phyloP scores from a whole-genome alignment of 2,329 filamentous ascomycete species.

The Venturia nashicola region DNA sequence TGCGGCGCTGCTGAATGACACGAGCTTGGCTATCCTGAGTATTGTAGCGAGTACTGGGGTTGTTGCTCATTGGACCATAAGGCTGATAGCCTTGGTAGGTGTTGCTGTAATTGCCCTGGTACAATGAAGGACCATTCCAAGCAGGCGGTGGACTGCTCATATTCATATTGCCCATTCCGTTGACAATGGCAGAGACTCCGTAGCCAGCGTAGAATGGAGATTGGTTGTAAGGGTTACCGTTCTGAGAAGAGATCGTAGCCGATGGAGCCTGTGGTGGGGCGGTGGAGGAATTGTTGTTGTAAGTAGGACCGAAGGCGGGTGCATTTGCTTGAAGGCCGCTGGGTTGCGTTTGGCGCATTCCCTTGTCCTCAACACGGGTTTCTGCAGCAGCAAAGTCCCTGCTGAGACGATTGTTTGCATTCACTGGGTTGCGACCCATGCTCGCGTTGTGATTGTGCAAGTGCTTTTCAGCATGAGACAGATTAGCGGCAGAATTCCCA shows the following conservation, averaged over 20 bases:
- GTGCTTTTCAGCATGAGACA: constrained; percentile 48
- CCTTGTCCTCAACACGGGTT: constrained; percentile 35
- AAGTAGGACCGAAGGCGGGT: constrained; percentile 60
- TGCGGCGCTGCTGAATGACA: constrained; percentile 62
- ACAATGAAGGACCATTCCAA: constrained; percentile 9
- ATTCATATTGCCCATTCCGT: constrained; percentile 30
- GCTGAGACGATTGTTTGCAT: constrained; percentile 56
- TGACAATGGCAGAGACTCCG: constrained; percentile 6
- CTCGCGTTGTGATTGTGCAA: constrained; percentile 67
- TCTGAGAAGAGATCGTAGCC: neutral
- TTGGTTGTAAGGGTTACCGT: neutral
- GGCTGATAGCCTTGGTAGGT: constrained; percentile 38
- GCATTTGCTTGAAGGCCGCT: constrained; percentile 72
- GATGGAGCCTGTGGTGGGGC: neutral
- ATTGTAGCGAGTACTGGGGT: constrained; percentile 33
- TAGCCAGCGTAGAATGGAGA: constrained; percentile 19
- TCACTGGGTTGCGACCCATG: constrained; percentile 64
- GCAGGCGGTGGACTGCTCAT: neutral
- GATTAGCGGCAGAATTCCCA: constrained; percentile 25
- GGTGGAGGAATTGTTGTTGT: constrained; percentile 15
- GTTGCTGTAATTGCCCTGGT: constrained; percentile 30
- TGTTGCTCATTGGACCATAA: constrained; percentile 28
- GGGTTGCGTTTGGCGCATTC: constrained; percentile 46
- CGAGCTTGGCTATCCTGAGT: constrained; percentile 59
- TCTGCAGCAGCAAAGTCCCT: constrained; percentile 51